Percentiles rank a stretch among this genome's conserved stretches.
phyloP scores from a whole-genome alignment of 192 early-diverging fungal genomes.

The Coemansia sp. region DNA sequence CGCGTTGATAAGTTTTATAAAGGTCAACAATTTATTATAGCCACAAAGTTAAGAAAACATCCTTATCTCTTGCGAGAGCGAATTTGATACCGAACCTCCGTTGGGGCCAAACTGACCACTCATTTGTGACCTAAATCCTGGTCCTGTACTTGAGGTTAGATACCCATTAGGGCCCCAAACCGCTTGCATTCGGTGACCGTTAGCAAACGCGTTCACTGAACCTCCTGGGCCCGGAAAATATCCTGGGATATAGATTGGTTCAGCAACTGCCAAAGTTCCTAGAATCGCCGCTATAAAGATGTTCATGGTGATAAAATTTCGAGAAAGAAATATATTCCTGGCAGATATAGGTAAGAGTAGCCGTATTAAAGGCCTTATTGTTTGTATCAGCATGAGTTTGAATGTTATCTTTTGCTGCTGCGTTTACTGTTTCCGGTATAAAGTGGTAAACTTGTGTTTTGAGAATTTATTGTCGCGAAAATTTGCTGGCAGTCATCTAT shows the following conservation, averaged over 20 bases:
- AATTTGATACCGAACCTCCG: conserved; percentile 39
- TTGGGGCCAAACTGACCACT: conserved; percentile 35
- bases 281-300: not conserved
- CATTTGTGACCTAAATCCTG: conserved; percentile 45
- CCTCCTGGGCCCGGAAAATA: conserved; percentile 17
- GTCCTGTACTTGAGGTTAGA: conserved; percentile 33
- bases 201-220: conserved; percentile 21
- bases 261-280: not conserved
- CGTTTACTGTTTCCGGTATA: no score
- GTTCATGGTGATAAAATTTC: not conserved
- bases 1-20: no score
- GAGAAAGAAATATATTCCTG: not conserved
- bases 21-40: no score
- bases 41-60: no score
- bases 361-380: no score
- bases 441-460: no score
- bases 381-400: no score
- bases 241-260: conserved; percentile 11
- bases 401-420: no score
- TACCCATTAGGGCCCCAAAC: conserved; percentile 45
- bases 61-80: conserved; percentile 19
- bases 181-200: conserved; percentile 36
- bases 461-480: no score
- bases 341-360: not conserved
- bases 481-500: no score